These are phyloP conservation scores for Claviceps citrina DNA, from an alignment of 2,329 filamentous ascomycete species.

Conservation along the genomic window DNA sequence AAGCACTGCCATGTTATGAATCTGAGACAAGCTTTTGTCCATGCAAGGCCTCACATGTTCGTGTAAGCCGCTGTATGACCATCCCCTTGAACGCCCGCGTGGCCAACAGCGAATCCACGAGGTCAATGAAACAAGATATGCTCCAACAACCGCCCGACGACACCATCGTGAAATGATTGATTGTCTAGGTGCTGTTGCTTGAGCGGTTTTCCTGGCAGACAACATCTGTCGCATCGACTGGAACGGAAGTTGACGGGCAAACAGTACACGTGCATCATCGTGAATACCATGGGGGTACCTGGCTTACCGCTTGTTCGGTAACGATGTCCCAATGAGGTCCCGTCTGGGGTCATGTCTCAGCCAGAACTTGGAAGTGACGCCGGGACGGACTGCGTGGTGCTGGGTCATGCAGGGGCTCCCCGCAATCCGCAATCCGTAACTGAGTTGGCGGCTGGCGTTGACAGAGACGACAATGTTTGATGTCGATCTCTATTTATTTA, in stretches of 20 bases:
- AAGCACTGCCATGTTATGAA: neutral
- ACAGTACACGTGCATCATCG: too few species aligned
- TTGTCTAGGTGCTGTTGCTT: neutral
- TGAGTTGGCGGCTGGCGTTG: too few species aligned
- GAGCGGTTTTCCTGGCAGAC: neutral
- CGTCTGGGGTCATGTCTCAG: neutral
- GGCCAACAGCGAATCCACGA: too few species aligned
- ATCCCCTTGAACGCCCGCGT: too few species aligned
- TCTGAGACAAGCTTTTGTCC: neutral
- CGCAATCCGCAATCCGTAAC: neutral
- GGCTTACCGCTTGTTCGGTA: conserved; percentile 5
- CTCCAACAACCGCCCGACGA: too few species aligned
- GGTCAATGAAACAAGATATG: too few species aligned
- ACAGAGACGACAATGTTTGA: too few species aligned
- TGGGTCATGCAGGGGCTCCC: neutral
- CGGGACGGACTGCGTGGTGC: neutral
- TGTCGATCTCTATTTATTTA: too few species aligned
- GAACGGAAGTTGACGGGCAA: too few species aligned
- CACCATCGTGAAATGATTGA: too few species aligned
- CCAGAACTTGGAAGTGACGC: too few species aligned
- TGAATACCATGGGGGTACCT: too few species aligned
- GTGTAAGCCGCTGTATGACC: neutral
- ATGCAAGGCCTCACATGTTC: neutral
- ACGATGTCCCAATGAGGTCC: neutral
- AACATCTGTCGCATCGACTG: neutral